Evolutionary conservation across 495 filamentous ascomycete genomes (phyloP).

Genomic region (Podospora australis): DNA sequence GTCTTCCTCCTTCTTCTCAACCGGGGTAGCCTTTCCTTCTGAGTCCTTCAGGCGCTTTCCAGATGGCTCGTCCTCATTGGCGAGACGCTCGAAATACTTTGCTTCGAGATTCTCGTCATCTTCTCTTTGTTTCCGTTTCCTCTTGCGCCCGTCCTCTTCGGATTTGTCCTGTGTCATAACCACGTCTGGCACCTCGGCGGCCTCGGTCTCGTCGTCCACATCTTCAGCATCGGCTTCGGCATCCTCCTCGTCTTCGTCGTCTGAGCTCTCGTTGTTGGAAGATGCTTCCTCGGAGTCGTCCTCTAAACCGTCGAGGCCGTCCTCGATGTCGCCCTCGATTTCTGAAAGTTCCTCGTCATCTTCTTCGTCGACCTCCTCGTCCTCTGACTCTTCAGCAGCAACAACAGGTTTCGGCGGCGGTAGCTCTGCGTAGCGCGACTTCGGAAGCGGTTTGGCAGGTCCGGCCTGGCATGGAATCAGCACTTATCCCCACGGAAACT

Average conservation of each 20-base stretch:
- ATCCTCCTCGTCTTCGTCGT: constrained; percentile 33
- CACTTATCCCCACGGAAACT: neutral
- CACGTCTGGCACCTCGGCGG: constrained; percentile 23
- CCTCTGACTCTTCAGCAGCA: constrained; percentile 9
- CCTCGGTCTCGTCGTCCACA: constrained; percentile 33
- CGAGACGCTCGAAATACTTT: constrained; percentile 70
- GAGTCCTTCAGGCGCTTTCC: constrained; percentile 43
- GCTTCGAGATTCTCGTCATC: constrained; percentile 73
- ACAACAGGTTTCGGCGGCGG: constrained; percentile 22
- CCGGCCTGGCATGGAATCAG: constrained; percentile 50
- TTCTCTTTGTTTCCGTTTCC: constrained; percentile 71
- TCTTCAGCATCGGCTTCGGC: constrained; percentile 18
- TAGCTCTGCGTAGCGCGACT: constrained; percentile 41
- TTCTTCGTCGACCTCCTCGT: constrained; percentile 20
- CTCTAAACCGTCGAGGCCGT: constrained; percentile 21
- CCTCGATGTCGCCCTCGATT: constrained; percentile 30
- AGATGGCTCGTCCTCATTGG: constrained; percentile 40
- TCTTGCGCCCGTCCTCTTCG: constrained; percentile 39
- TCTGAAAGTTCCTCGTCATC: constrained; percentile 24
- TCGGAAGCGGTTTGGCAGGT: constrained; percentile 54
- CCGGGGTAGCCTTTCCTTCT: constrained; percentile 15
- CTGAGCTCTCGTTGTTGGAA: constrained; percentile 25
- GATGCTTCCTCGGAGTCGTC: constrained; percentile 14
- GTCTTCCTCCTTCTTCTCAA: constrained; percentile 20
- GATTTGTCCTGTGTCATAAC: constrained; percentile 19